Conservation (phyloP, 2,329 filamentous ascomycete genomes). For the Fusarium domesticum region DNA sequence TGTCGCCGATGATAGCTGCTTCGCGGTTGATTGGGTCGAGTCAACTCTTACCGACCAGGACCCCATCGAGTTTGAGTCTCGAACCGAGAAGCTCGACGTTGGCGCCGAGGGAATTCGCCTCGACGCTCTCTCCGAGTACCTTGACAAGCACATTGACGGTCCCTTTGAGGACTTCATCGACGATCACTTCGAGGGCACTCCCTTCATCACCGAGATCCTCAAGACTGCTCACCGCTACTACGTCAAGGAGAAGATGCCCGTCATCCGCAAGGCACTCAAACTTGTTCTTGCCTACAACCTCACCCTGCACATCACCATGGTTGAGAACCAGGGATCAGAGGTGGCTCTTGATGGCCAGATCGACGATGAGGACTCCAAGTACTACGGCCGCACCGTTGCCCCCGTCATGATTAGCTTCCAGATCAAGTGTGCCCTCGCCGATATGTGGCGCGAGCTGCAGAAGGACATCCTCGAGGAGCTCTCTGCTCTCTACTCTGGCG, state of each 20-base stretch:
- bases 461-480: constrained; percentile 95
- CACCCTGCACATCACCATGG: constrained; percentile 89
- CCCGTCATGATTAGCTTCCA: constrained; percentile 99
- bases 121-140: constrained; percentile 80
- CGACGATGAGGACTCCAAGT: constrained; percentile 80
- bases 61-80: constrained; percentile 77
- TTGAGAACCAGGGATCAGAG: constrained; percentile 83
- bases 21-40: constrained; percentile 92
- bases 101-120: constrained; percentile 84
- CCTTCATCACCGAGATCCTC: constrained; percentile 91
- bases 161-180: constrained; percentile 93
- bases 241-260: constrained; percentile 78
- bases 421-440: constrained; percentile 94
- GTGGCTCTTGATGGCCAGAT: constrained; percentile 77
- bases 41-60: constrained; percentile 64
- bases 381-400: constrained; percentile 83
- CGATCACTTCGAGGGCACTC: constrained; percentile 93
- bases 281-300: constrained; percentile 94
- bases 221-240: constrained; percentile 96
- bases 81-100: constrained; percentile 84
- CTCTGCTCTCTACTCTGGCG: constrained; percentile 89
- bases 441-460: constrained; percentile 97
- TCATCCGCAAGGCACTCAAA: constrained; percentile 93
- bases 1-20: constrained; percentile 87
- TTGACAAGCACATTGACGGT: constrained; percentile 90